These are phyloP conservation scores for Penicillium turbatum DNA, from an alignment of 495 filamentous ascomycete genomes.

Conservation along the genomic window DNA sequence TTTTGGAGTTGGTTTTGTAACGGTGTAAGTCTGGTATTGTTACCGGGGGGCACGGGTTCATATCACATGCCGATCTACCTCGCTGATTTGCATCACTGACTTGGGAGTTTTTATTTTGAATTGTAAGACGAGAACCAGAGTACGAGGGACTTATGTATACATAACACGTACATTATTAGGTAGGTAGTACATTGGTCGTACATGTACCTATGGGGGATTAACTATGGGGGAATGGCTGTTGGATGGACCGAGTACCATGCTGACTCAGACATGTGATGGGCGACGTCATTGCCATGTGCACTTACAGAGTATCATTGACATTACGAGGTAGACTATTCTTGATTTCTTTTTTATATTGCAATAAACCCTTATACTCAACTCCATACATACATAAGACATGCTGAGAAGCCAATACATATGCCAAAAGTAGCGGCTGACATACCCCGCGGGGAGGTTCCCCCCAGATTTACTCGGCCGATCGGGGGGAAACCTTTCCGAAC, in stretches of 20 bases:
- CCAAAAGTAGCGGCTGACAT: neutral
- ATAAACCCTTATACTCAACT: too few species aligned
- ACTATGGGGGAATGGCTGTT: too few species aligned
- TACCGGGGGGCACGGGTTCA: constrained; percentile 27
- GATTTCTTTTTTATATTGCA: too few species aligned
- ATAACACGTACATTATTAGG: neutral
- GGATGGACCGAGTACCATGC: constrained; percentile 16
- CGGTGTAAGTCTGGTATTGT: constrained; percentile 16
- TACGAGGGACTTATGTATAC: neutral
- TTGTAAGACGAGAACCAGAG: too few species aligned
- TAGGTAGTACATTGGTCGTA: neutral
- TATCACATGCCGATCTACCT: constrained; percentile 40
- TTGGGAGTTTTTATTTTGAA: too few species aligned
- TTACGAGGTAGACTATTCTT: too few species aligned
- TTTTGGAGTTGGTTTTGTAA: constrained; percentile 23
- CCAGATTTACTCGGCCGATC: constrained; percentile 10
- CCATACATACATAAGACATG: neutral
- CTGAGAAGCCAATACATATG: neutral
- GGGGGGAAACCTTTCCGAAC: neutral
- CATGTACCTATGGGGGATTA: too few species aligned
- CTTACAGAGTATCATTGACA: neutral
- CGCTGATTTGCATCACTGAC: too few species aligned
- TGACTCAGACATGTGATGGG: constrained; percentile 36
- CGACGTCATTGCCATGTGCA: constrained; percentile 27
- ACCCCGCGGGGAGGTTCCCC: constrained; percentile 4